Evolutionary conservation across 345 rosid species (phyloP), one percentile per base, ranked within the genome.

Genomic region (Arabis alpina): DNA sequence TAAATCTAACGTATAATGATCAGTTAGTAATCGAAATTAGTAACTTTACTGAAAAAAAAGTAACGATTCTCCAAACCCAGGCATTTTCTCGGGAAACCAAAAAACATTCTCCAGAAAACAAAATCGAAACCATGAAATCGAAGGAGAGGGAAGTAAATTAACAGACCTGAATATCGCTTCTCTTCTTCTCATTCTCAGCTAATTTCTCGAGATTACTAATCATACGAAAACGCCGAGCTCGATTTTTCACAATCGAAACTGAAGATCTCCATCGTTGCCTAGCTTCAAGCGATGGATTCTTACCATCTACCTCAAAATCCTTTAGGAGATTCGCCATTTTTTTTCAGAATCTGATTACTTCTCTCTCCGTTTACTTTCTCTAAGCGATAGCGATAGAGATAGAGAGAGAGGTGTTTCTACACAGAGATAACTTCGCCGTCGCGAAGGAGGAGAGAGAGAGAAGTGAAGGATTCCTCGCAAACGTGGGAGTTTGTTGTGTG

Each of bases 221-320:
- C 77, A 62, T 76, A 50, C 99, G 98, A 75, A 91, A 94, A 47
- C 98, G 76, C 16, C 97, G 86, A 58, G 86, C 83, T 6, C 78
- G 86, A 61, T 92, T 94, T 76, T 84, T 85, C 74, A 92, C 89
- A 64, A 92, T 48, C 58, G 81, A 30, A 11, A 83, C 93, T 13
- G 91, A 90, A 0, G 79, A 70, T 57, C 98, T 86, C 99, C 98
- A 92, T 61, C 95, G 74, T 45, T 70, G 71, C 54, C 79, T 74
- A 24, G 93, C 97, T 13, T 81, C 92, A 39, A 72, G 85, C 12
- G 96, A 88, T 2, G 88, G 79, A 76, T 92, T 76, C 83, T 94
- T 94, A 47, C 54, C 54, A 0, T 81, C 84, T 16, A 91, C 80
- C 32, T 83, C 77, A 71, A 94, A 94, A 14, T 87, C 93, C 80